phyloP scores from a whole-genome alignment of 495 filamentous ascomycete species.

The Podospora australis region DNA sequence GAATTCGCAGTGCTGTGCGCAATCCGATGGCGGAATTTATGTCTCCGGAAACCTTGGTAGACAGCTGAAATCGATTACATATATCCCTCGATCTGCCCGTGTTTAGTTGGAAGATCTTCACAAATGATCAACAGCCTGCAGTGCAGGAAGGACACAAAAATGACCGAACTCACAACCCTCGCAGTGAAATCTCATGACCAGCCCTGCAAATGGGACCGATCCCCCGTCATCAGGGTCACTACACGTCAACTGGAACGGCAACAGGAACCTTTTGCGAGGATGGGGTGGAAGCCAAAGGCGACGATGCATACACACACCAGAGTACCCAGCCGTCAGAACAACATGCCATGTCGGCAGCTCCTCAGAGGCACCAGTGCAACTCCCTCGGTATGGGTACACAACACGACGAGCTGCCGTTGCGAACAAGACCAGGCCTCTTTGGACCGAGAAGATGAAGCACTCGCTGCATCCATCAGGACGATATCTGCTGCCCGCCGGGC shows the following conservation, averaged over 20 bases:
- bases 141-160: neutral
- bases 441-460: neutral
- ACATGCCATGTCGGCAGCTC: neutral
- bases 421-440: neutral
- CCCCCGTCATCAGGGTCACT: neutral
- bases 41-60: neutral
- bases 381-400: slow-evolving; percentile 1
- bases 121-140: neutral
- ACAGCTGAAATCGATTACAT: too few species aligned
- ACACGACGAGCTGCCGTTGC: neutral
- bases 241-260: neutral
- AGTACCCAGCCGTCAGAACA: neutral
- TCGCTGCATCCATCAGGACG: neutral
- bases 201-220: neutral
- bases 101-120: neutral
- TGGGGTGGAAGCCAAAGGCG: slow-evolving; percentile 6
- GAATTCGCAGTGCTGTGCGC: too few species aligned
- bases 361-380: neutral
- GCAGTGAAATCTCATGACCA: neutral
- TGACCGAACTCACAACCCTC: neutral
- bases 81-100: neutral
- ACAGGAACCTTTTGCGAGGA: neutral
- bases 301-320: too few species aligned
- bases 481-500: neutral
- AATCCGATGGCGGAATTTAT: neutral